Percentiles rank a stretch among this genome's conserved stretches.
These are phyloP conservation scores for Podila horticola DNA, from an alignment of 192 early-diverging fungal species.

Conservation along the genomic window DNA sequence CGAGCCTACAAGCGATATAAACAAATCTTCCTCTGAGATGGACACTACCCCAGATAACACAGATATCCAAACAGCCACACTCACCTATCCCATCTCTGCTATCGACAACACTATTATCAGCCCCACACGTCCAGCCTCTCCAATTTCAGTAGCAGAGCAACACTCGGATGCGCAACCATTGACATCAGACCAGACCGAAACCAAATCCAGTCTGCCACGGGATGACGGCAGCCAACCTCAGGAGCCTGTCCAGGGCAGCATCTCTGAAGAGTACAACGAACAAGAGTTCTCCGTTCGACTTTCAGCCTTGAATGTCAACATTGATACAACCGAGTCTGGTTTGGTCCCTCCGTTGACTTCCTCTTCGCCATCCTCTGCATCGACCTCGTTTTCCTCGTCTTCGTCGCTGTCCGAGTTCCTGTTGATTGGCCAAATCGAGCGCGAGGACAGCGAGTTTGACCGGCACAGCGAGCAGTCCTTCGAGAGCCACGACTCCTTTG, in stretches of 20 bases:
- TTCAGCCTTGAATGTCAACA: not conserved
- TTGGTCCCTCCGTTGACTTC: not conserved
- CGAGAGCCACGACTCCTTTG: conserved; percentile 13
- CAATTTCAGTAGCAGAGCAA: too few relatives aligned
- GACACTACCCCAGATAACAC: not conserved
- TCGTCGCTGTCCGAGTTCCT: conserved; percentile 43
- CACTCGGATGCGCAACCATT: too few relatives aligned
- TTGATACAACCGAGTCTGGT: not conserved
- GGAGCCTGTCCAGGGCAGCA: not conserved
- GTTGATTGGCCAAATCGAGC: conserved; percentile 40
- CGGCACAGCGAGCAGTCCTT: conserved; percentile 17
- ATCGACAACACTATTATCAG: too few relatives aligned
- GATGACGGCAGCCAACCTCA: not conserved
- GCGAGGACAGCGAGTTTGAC: conserved; percentile 22
- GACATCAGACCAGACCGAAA: too few relatives aligned
- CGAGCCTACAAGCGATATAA: not conserved
- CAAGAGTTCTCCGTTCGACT: not conserved
- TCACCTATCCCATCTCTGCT: too few relatives aligned
- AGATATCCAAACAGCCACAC: not conserved
- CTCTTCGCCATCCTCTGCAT: conserved; percentile 6
- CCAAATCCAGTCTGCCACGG: too few relatives aligned
- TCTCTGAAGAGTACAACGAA: not conserved
- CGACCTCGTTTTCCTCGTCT: conserved; percentile 19
- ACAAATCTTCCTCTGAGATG: not conserved
- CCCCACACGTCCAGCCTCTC: too few relatives aligned